Base-by-base conservation (phyloP, 805 yeast genomes). In the Barnettozyma vustinii region DNA sequence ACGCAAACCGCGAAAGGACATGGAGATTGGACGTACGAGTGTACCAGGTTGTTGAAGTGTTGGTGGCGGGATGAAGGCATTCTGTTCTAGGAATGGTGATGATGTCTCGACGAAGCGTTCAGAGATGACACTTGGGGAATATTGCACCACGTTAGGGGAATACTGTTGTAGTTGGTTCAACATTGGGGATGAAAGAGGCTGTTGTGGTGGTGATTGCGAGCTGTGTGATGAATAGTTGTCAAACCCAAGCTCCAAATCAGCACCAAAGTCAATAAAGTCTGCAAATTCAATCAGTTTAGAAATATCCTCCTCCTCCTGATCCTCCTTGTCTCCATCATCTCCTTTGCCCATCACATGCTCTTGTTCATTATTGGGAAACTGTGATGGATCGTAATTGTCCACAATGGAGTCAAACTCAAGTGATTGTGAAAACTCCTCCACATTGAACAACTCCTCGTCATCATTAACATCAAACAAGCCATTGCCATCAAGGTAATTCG, bases 1-100 rank as follows among this genome's bases (percentile, higher is more conserved):
- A 47, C 68, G 73, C 47, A 83, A 62, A 0, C 90, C 90, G 52
- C 75, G 75, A 64, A 81, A 81, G 2, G 87, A 81, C 72, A 70
- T 66, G 1, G 75, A 71, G 2, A 70, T 53, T 20, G 74, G 74
- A 48, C 75, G 62, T 20, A 50, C 46, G 18, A 46, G 16, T 36
- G 41, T 9, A 8, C 13, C 25, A 9, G 45, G 25, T 23, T 44
- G 15, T 13, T 36, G 39, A 6, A 20, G 23, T 6, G 10, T 21
- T n/a, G 42, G 10, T 21, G 42, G 55, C 30, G 58, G 52, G 12
- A 50, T 47, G 35, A 43, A 56, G n/a, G 58, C 45, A 2, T 47
- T 40, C 35, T 53, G 61, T 43, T 55, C 59, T 18, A 57, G 40
- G 44, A 55, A 56, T 16, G 63, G 61, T 3, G 65, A 39, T 16